Evolutionary conservation across 1,139 yeast genomes (phyloP).

Genomic region (Insectozyma bohioensis): DNA sequence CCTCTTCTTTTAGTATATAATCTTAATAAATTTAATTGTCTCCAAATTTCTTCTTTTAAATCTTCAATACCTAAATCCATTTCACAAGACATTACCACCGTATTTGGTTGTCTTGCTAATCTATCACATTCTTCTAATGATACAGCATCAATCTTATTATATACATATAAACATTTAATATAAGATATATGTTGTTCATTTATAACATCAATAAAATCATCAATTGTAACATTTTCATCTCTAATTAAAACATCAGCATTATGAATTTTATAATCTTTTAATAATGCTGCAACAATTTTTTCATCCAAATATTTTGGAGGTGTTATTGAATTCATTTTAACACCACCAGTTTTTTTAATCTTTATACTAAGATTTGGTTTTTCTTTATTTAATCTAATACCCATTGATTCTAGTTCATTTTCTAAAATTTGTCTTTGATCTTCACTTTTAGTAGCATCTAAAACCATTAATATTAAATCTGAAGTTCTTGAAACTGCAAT

Average conservation of each 20-base stretch:
- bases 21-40: slow-evolving; percentile 74
- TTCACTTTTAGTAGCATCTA: slow-evolving; percentile 92
- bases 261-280: slow-evolving; percentile 86
- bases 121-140: slow-evolving; percentile 93
- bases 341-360: slow-evolving; percentile 86
- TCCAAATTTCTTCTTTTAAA: slow-evolving; percentile 91
- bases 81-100: slow-evolving; percentile 92
- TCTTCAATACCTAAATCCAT: slow-evolving; percentile 83
- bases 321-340: slow-evolving; percentile 74
- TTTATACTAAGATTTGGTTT: slow-evolving; percentile 82
- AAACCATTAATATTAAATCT: slow-evolving; percentile 86
- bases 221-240: slow-evolving; percentile 87
- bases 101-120: slow-evolving; percentile 86
- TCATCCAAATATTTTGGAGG: slow-evolving; percentile 86
- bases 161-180: slow-evolving; percentile 88
- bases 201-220: slow-evolving; percentile 89
- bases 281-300: slow-evolving; percentile 69
- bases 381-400: slow-evolving; percentile 79
- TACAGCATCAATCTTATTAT: slow-evolving; percentile 93
- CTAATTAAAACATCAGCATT: slow-evolving; percentile 91
- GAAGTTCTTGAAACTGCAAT: slow-evolving; percentile 96
- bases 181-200: slow-evolving; percentile 86
- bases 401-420: slow-evolving; percentile 88
- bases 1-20: slow-evolving; percentile 87
- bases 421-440: slow-evolving; percentile 87